phyloP scores from a whole-genome alignment of 495 filamentous ascomycete genomes.

The Pseudotulostoma volvatum region DNA sequence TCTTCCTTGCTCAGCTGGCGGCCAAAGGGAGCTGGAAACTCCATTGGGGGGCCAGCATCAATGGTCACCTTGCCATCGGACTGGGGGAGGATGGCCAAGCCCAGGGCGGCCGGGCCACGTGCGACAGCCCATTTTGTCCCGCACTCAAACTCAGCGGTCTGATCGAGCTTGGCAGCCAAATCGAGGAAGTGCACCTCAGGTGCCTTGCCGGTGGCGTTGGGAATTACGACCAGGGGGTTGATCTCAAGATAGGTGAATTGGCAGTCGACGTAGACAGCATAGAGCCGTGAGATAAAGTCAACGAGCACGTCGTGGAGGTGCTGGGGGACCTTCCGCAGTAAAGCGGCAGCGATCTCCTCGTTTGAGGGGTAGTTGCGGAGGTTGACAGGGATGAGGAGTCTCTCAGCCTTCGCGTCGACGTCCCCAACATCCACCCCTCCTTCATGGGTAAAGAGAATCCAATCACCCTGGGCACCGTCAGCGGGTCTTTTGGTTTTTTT shows the following conservation, averaged over 20 bases:
- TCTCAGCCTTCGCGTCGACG: conserved; percentile 97
- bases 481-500: not conserved
- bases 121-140: conserved; percentile 97
- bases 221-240: conserved; percentile 96
- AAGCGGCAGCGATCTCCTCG: conserved; percentile 65
- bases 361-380: conserved; percentile 91
- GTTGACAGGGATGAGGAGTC: conserved; percentile 92
- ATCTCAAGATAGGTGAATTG: conserved; percentile 99
- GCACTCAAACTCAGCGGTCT: conserved; percentile 98
- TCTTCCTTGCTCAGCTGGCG: conserved; percentile 97
- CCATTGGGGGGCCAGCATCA: conserved; percentile 93
- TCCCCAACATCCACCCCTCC: conserved; percentile 99
- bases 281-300: conserved; percentile 89
- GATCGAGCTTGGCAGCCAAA: conserved; percentile 94
- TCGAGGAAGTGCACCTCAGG: conserved; percentile 97
- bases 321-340: conserved; percentile 85
- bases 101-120: conserved; percentile 71
- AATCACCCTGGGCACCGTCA: conserved; percentile 68
- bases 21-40: conserved; percentile 97
- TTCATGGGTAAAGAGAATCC: conserved; percentile 98
- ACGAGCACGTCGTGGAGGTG: conserved; percentile 95
- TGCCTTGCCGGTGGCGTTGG: conserved; percentile 79
- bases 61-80: conserved; percentile 65
- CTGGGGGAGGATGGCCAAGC: conserved; percentile 42
- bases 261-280: conserved; percentile 98